phyloP scores from a whole-genome alignment of 2,329 filamentous ascomycete species.

The Phaeosphaeria sp. region DNA sequence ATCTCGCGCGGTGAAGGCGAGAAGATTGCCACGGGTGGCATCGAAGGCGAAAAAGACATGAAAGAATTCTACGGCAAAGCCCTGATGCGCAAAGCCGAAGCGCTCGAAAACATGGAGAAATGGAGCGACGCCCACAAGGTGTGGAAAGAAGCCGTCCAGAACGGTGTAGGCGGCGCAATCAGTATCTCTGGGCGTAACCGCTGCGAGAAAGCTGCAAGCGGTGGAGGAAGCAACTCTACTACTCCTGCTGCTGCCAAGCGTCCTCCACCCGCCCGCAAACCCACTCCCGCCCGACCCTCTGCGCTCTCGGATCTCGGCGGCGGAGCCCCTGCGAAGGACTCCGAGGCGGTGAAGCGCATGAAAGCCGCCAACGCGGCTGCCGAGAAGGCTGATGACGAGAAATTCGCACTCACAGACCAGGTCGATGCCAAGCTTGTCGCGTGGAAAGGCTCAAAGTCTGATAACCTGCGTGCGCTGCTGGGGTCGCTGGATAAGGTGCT shows the following conservation, averaged over 20 bases:
- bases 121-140: slow-evolving; percentile 83
- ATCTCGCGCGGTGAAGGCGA: slow-evolving; percentile 80
- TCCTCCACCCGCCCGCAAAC: slow-evolving; percentile 34
- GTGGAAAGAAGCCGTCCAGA: slow-evolving; percentile 85
- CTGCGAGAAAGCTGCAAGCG: slow-evolving; percentile 81
- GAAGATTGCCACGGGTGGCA: slow-evolving; percentile 70
- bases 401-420: slow-evolving; percentile 83
- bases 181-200: slow-evolving; percentile 86
- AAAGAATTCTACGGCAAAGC: slow-evolving; percentile 93
- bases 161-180: slow-evolving; percentile 82
- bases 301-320: slow-evolving; percentile 52
- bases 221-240: slow-evolving; percentile 25
- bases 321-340: slow-evolving; percentile 54
- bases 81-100: slow-evolving; percentile 92
- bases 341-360: slow-evolving; percentile 81
- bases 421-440: slow-evolving; percentile 79
- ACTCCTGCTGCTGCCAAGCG: slow-evolving; percentile 28
- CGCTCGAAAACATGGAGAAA: slow-evolving; percentile 91
- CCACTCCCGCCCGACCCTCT: slow-evolving; percentile 45
- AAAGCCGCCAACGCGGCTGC: slow-evolving; percentile 85
- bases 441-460: slow-evolving; percentile 91
- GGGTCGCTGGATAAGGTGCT: slow-evolving; percentile 87
- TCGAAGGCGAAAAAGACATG: slow-evolving; percentile 77
- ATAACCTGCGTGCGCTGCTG: slow-evolving; percentile 87
- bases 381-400: slow-evolving; percentile 88